These are phyloP conservation scores for Inga leiocalycina DNA, from an alignment of 306 rosid genomes.

Conservation along the genomic window DNA sequence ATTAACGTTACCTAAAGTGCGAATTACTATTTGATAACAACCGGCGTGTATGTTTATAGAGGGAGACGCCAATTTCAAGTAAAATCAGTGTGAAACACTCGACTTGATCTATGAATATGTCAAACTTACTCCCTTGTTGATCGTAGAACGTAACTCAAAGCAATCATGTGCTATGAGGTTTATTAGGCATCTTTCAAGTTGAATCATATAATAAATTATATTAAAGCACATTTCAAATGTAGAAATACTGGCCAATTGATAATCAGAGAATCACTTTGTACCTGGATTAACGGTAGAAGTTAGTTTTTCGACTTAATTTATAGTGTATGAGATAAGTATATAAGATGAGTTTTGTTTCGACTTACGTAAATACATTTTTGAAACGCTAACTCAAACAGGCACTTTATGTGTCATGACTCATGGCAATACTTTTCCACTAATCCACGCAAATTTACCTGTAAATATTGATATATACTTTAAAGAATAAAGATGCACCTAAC, in stretches of 20 bases:
- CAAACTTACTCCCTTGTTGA: neutral
- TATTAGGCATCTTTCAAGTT: neutral
- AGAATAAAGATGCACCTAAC: neutral
- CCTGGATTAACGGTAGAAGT: too few species aligned
- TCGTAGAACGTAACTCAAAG: neutral
- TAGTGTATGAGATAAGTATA: too few species aligned
- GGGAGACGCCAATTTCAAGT: too few species aligned
- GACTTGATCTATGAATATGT: neutral
- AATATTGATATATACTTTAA: neutral
- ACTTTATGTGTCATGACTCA: too few species aligned
- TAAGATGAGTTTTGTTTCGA: fast-evolving
- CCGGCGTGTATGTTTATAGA: too few species aligned
- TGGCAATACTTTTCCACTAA: neutral
- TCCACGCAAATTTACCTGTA: neutral
- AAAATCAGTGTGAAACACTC: neutral
- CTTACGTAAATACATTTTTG: too few species aligned
- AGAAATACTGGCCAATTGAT: conserved; percentile 23
- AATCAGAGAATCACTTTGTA: too few species aligned
- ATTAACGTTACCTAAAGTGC: too few species aligned
- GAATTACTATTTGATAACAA: too few species aligned
- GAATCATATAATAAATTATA: too few species aligned
- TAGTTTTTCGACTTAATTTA: too few species aligned
- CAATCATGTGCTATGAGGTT: neutral
- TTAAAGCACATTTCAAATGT: conserved; percentile 39
- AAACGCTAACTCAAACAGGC: too few species aligned